These are phyloP conservation scores for Helicostylum pulchrum DNA, from an alignment of 192 early-diverging fungal species.

Conservation along the genomic window DNA sequence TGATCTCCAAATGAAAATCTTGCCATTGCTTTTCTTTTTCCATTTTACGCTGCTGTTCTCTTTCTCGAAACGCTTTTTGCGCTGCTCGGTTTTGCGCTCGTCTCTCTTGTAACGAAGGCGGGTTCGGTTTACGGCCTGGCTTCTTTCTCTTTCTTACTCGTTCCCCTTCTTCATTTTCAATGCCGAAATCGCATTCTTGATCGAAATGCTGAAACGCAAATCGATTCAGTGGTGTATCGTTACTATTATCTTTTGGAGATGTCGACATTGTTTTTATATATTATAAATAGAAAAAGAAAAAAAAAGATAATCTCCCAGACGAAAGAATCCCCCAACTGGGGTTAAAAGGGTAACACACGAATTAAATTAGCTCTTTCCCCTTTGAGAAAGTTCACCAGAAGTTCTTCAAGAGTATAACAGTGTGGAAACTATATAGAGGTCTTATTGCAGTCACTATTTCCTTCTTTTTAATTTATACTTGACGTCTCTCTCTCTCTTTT, in stretches of 20 bases:
- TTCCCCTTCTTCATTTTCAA: constrained; percentile 29
- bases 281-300: no score
- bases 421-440: no score
- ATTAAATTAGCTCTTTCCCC: no score
- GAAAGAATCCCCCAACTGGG: no score
- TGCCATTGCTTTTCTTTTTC: constrained; percentile 21
- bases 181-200: constrained; percentile 28
- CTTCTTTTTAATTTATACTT: no score
- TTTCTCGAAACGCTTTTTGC: constrained; percentile 28
- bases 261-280: background rate
- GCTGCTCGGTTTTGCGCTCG: constrained; percentile 32
- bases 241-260: background rate
- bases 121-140: constrained; percentile 34
- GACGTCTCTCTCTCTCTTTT: no score
- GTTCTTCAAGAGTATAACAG: no score
- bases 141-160: constrained; percentile 26
- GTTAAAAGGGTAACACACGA: no score
- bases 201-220: constrained; percentile 33
- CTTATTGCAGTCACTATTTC: no score
- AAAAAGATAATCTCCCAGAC: no score
- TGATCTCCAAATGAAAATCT: constrained; percentile 12
- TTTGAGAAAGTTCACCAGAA: no score
- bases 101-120: constrained; percentile 29
- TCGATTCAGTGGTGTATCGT: background rate
- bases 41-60: constrained; percentile 22